Conservation (phyloP, 495 filamentous ascomycete species). For the Talaromyces stipitatus region DNA sequence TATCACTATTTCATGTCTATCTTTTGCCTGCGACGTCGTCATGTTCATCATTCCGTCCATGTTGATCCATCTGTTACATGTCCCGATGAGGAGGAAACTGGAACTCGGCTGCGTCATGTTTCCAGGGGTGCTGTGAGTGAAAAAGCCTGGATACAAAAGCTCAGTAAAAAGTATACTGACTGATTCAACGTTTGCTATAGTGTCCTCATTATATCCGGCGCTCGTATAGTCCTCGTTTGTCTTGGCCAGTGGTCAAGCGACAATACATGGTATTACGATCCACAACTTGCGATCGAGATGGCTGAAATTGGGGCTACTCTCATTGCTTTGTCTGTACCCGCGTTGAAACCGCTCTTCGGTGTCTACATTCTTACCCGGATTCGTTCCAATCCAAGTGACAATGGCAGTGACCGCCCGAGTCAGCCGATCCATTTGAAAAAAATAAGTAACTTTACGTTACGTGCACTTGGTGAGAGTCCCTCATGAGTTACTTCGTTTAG, state of each 20-base stretch:
- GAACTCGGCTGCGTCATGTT: conserved; percentile 33
- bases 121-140: conserved; percentile 35
- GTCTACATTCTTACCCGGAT: not conserved
- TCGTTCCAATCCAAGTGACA: not conserved
- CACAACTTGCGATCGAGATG: conserved; percentile 36
- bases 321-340: conserved; percentile 38
- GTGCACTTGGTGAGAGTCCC: not conserved
- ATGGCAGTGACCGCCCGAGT: not conserved
- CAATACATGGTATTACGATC: conserved; percentile 37
- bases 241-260: conserved; percentile 30
- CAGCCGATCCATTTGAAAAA: not conserved
- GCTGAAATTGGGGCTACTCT: conserved; percentile 37
- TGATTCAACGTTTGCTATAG: conserved; percentile 17
- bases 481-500: not conserved
- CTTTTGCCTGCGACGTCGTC: conserved; percentile 33
- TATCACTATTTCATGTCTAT: conserved; percentile 33
- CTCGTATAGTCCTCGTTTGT: conserved; percentile 36
- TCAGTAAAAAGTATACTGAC: not conserved
- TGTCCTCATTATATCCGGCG: conserved; percentile 33
- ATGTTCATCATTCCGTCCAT: conserved; percentile 35
- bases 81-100: conserved; percentile 26
- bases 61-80: conserved; percentile 30
- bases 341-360: conserved; percentile 34
- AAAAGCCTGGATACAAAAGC: not conserved
- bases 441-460: not conserved